Percentiles rank a stretch among this genome's conserved stretches.
phyloP scores from a whole-genome alignment of 768 basidiomycete species.

The Xerocomus spinulosus region DNA sequence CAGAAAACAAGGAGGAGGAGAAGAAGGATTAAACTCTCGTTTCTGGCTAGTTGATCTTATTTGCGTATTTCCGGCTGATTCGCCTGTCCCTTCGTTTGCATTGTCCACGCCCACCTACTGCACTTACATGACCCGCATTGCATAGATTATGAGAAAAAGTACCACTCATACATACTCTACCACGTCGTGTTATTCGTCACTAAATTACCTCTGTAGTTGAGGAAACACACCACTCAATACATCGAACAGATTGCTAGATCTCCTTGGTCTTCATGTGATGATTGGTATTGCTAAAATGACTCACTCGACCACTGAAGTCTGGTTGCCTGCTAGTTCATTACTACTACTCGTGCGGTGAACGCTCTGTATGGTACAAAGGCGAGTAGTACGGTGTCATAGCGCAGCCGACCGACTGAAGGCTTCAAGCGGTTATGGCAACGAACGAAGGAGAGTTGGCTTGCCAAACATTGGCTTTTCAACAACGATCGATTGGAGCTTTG shows the following conservation, averaged over 20 bases:
- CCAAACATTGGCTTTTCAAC: no score
- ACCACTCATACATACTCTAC: conserved; percentile 23
- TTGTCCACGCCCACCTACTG: neutral
- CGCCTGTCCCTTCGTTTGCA: conserved; percentile 28
- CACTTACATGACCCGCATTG: conserved; percentile 14
- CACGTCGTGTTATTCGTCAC: conserved; percentile 15
- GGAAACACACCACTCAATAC: conserved; percentile 25
- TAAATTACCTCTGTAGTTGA: conserved; percentile 10
- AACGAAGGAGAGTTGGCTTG: no score
- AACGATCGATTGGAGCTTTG: no score
- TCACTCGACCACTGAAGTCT: no score
- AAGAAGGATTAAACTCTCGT: conserved; percentile 45
- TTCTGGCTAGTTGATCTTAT: neutral
- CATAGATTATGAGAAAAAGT: conserved; percentile 30
- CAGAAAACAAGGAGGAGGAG: conserved; percentile 64
- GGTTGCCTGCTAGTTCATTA: no score
- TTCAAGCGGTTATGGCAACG: no score
- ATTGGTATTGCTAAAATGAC: no score
- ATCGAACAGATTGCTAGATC: neutral
- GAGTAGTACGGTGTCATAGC: no score
- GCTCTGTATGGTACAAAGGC: no score
- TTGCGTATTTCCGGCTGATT: conserved; percentile 9
- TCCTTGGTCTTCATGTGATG: no score
- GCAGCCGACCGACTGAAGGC: no score
- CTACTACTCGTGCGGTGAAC: no score